Percentiles rank a stretch among this genome's conserved stretches.
Conservation (phyloP, 1,139 yeast species). For the Debaryomycetaceae sp. region DNA sequence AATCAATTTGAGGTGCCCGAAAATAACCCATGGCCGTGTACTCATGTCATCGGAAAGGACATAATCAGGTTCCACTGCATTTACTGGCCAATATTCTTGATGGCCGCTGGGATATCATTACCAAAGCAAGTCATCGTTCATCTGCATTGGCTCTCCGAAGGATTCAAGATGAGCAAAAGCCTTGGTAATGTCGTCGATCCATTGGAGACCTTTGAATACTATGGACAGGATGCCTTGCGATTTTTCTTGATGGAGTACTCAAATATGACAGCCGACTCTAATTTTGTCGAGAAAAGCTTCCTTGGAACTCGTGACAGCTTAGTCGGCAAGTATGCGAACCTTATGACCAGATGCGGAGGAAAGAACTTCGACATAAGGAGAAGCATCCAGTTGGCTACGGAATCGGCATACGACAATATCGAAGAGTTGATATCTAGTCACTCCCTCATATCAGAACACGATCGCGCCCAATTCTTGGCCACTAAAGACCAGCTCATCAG, state of each 20-base stretch:
- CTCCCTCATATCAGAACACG: conserved; percentile 11
- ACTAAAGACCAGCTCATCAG: conserved; percentile 16
- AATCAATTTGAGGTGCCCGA: conserved; percentile 8
- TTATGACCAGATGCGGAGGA: conserved; percentile 72
- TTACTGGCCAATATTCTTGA: conserved; percentile 89
- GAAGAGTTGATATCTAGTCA: conserved; percentile 16
- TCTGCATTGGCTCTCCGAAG: conserved; percentile 91
- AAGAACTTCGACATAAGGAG: conserved; percentile 58
- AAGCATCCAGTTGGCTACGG: conserved; percentile 27
- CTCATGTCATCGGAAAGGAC: conserved; percentile 90
- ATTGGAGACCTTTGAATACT: conserved; percentile 49
- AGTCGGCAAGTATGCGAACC: conserved; percentile 80
- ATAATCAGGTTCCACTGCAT: conserved; percentile 84
- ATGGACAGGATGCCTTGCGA: conserved; percentile 73
- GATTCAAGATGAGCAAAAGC: conserved; percentile 90
- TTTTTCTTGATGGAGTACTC: conserved; percentile 78
- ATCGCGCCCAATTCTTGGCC: conserved; percentile 13
- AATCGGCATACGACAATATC: conserved; percentile 22
- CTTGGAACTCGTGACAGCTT: conserved; percentile 58
- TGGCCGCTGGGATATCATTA: conserved; percentile 72
- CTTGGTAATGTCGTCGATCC: conserved; percentile 97
- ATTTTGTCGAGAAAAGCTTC: conserved; percentile 63
- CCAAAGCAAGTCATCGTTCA: conserved; percentile 83
- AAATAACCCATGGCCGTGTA: conserved; percentile 52
- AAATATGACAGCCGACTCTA: conserved; percentile 71